Evolutionary conservation across 129 eudicot genomes (phyloP).

Genomic region (Centella asiatica): DNA sequence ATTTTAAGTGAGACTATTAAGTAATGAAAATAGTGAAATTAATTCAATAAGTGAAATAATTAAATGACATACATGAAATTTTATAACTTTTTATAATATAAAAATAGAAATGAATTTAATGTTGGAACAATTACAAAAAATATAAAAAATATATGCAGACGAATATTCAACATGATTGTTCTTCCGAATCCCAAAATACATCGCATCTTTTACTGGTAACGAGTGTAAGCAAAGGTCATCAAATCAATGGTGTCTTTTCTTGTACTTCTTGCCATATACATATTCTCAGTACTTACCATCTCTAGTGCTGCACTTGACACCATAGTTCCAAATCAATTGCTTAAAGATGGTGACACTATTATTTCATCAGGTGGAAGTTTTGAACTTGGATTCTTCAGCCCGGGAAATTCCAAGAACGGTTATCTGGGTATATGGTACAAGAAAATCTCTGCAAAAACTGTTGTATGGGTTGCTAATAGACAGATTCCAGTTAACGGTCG

Average conservation of each 20-base stretch:
- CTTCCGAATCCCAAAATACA: no score
- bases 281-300: neutral
- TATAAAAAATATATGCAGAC: no score
- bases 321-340: conserved; percentile 14
- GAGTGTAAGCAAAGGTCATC: neutral
- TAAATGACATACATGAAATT: no score
- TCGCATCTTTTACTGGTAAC: no score
- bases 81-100: no score
- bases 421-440: conserved; percentile 42
- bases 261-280: neutral
- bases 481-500: conserved; percentile 13
- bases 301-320: conserved; percentile 18
- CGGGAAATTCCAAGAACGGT: conserved; percentile 6
- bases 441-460: conserved; percentile 14
- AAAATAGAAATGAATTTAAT: no score
- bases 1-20: no score
- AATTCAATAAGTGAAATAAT: no score
- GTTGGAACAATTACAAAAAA: no score
- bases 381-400: conserved; percentile 45
- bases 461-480: conserved; percentile 49
- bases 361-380: conserved; percentile 38
- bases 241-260: neutral
- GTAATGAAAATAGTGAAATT: no score
- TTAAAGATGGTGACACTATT: conserved; percentile 38
- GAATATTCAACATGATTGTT: no score